phyloP scores from a whole-genome alignment of 495 filamentous ascomycete genomes.

The Neurospora intermedia region DNA sequence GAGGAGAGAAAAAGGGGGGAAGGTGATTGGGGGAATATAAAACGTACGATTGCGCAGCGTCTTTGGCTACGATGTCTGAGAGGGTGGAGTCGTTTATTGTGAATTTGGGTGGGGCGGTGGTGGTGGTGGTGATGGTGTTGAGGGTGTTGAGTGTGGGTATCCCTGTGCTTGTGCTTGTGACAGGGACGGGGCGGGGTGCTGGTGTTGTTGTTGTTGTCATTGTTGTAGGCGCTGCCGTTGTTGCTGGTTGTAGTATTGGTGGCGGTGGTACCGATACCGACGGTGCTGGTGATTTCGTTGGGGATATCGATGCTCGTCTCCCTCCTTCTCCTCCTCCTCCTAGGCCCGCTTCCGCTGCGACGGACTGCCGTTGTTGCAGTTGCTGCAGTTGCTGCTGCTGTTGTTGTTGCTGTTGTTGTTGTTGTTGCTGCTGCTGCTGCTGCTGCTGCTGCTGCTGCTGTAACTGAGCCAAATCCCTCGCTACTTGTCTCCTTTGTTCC shows the following conservation, averaged over 20 bases:
- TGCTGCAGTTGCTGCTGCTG: not conserved
- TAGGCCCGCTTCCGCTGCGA: too few relatives aligned
- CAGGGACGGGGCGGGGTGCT: not conserved
- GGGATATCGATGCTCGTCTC: not conserved
- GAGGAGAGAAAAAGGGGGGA: too few relatives aligned
- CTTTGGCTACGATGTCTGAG: conserved; percentile 27
- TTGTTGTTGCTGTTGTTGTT: not conserved
- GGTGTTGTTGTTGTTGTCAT: not conserved
- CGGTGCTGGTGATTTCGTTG: not conserved
- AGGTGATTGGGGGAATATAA: not conserved
- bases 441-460: not conserved
- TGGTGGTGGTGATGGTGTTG: not conserved
- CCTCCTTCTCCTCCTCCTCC: not conserved
- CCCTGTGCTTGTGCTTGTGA: not conserved
- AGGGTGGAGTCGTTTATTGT: conserved; percentile 8
- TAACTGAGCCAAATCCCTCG: not conserved
- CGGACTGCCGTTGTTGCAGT: too few relatives aligned
- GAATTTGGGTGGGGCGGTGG: not conserved
- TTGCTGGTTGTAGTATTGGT: not conserved
- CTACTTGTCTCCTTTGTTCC: not conserved
- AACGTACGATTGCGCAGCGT: conserved; percentile 22
- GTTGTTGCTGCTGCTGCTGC: not conserved
- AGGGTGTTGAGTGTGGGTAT: not conserved
- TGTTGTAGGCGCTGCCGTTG: not conserved
- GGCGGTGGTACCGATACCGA: not conserved